These are phyloP conservation scores for Glycine latifolia DNA, from an alignment of 306 rosid genomes.

Conservation along the genomic window DNA sequence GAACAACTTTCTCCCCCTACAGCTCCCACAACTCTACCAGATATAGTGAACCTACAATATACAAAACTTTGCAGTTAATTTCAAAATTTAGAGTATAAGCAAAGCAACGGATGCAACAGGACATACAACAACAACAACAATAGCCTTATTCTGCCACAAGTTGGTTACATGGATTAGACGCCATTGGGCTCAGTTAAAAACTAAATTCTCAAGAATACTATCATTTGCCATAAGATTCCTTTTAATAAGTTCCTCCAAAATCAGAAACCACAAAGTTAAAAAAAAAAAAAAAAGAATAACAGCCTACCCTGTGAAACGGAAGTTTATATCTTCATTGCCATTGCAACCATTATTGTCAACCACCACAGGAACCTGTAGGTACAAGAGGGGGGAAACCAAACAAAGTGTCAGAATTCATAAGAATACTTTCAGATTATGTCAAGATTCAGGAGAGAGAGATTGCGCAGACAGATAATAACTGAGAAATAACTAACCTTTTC, in stretches of 20 bases:
- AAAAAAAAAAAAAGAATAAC: conserved; percentile 19
- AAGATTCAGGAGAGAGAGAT: not conserved
- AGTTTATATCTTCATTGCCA: conserved; percentile 90
- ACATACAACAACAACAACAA: not conserved
- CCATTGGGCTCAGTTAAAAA: not conserved
- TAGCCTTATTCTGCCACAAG: not conserved
- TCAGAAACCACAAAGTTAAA: not conserved
- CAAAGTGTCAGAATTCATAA: conserved; percentile 30
- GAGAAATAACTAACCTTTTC: conserved; percentile 68
- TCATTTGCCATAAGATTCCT: not conserved
- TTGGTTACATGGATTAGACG: not conserved
- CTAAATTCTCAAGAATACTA: not conserved
- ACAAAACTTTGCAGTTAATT: conserved; percentile 40
- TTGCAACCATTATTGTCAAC: conserved; percentile 92
- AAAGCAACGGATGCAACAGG: conserved; percentile 34
- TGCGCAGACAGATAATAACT: conserved; percentile 32
- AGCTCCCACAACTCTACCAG: conserved; percentile 93
- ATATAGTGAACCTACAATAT: conserved; percentile 77
- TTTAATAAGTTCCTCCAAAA: not conserved
- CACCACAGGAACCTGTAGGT: conserved; percentile 76
- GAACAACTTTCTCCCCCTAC: conserved; percentile 89
- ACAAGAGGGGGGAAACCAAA: not conserved
- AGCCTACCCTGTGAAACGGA: conserved; percentile 88
- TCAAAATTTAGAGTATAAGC: conserved; percentile 29
- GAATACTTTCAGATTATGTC: conserved; percentile 32